phyloP scores from a whole-genome alignment of 2,329 filamentous ascomycete species.

The Gyromitra esculenta region DNA sequence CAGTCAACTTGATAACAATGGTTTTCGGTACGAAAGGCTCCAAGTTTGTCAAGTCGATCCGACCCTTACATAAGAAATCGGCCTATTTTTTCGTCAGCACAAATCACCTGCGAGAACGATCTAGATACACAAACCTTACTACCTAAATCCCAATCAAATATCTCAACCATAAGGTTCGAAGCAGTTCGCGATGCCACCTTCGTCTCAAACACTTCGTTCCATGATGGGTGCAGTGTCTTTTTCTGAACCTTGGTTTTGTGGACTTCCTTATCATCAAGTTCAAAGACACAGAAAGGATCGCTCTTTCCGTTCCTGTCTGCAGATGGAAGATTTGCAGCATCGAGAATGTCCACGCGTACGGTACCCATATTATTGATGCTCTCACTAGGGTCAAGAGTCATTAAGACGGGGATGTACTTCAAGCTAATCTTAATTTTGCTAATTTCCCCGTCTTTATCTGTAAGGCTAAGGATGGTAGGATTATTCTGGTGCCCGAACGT shows the following conservation, averaged over 20 bases:
- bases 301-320: slow-evolving; percentile 97
- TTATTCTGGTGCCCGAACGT: slow-evolving; percentile 74
- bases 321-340: slow-evolving; percentile 85
- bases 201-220: slow-evolving; percentile 96
- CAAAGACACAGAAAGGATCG: slow-evolving; percentile 95
- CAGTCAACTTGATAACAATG: slow-evolving; percentile 78
- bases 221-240: slow-evolving; percentile 92
- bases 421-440: slow-evolving; percentile 89
- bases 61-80: slow-evolving; percentile 82
- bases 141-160: slow-evolving; percentile 97
- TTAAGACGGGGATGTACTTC: slow-evolving; percentile 93
- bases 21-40: slow-evolving; percentile 87
- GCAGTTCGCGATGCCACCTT: slow-evolving; percentile 83
- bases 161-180: slow-evolving; percentile 81
- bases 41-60: slow-evolving; percentile 79
- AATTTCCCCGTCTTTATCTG: slow-evolving; percentile 77
- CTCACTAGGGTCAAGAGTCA: slow-evolving; percentile 91
- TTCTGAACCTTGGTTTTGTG: slow-evolving; percentile 97
- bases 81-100: slow-evolving; percentile 62
- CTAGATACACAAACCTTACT: slow-evolving; percentile 68
- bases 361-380: slow-evolving; percentile 99
- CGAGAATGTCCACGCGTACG: slow-evolving; percentile 90
- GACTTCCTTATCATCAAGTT: slow-evolving; percentile 85
- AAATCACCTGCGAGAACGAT: background rate
- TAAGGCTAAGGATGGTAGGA: slow-evolving; percentile 81